These are phyloP conservation scores for Aspergillus campestris DNA, from an alignment of 495 filamentous ascomycete genomes.

Conservation along the genomic window DNA sequence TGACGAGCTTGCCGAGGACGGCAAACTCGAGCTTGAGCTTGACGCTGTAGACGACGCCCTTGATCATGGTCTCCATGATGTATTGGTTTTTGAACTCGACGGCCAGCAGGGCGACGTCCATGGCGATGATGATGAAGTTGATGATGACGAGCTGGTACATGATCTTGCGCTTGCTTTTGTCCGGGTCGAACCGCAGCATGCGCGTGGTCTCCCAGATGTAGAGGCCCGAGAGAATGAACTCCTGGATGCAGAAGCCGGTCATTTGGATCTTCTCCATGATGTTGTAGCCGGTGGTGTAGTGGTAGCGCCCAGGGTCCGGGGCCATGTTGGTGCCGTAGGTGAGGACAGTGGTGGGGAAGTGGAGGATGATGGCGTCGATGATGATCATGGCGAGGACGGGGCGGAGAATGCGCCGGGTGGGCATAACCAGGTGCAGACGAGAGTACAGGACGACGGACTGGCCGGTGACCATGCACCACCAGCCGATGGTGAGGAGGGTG, in stretches of 20 bases:
- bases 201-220: slow-evolving; percentile 51
- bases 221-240: slow-evolving; percentile 50
- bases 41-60: slow-evolving; percentile 53
- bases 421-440: slow-evolving; percentile 53
- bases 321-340: slow-evolving; percentile 48
- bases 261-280: slow-evolving; percentile 59
- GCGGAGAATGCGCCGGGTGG: slow-evolving; percentile 40
- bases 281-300: slow-evolving; percentile 37
- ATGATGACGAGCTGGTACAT: slow-evolving; percentile 51
- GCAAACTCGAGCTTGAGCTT: slow-evolving; percentile 62
- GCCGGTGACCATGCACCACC: slow-evolving; percentile 57
- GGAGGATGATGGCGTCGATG: slow-evolving; percentile 43
- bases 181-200: slow-evolving; percentile 38
- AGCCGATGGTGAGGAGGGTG: slow-evolving; percentile 46
- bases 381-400: slow-evolving; percentile 52
- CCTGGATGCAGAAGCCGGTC: slow-evolving; percentile 54
- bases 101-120: slow-evolving; percentile 48
- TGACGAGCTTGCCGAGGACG: slow-evolving; percentile 44
- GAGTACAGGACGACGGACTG: slow-evolving; percentile 62
- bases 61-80: slow-evolving; percentile 51
- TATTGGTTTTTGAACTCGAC: slow-evolving; percentile 50
- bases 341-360: slow-evolving; percentile 49
- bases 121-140: slow-evolving; percentile 47
- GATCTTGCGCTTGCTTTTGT: slow-evolving; percentile 40
- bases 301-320: slow-evolving; percentile 1